These are phyloP conservation scores for Fusarium pseudocircinatum DNA, from an alignment of 2,329 filamentous ascomycete genomes.

Conservation along the genomic window DNA sequence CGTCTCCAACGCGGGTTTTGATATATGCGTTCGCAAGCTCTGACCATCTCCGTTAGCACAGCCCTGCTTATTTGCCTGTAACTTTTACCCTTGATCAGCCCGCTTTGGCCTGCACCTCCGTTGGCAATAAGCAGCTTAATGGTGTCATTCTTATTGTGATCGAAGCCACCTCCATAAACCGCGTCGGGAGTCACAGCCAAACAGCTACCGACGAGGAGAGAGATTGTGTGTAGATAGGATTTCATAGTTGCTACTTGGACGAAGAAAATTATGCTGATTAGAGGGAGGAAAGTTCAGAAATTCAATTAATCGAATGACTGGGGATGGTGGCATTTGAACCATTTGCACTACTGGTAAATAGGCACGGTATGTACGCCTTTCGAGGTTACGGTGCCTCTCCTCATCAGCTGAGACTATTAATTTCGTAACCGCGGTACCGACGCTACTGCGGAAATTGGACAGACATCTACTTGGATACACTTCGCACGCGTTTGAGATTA, in stretches of 20 bases:
- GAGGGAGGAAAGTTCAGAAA: rapidly evolving
- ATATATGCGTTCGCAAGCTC: constrained; percentile 44
- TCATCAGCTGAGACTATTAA: background rate
- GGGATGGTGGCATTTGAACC: background rate
- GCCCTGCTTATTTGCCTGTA: background rate
- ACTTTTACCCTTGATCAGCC: constrained; percentile 41
- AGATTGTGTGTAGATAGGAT: background rate
- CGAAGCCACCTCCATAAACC: constrained; percentile 36
- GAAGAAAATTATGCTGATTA: no score
- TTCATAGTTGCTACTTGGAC: background rate
- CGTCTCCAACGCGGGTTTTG: constrained; percentile 27
- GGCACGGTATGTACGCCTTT: rapidly evolving
- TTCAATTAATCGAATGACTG: no score
- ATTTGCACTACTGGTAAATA: background rate
- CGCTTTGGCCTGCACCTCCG: constrained; percentile 51
- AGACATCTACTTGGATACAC: background rate
- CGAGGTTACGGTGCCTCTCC: background rate
- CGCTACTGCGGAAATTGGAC: background rate
- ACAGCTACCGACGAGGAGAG: background rate
- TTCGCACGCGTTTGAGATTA: no score
- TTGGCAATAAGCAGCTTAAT: constrained; percentile 47
- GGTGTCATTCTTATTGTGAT: constrained; percentile 3
- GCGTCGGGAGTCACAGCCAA: constrained; percentile 25
- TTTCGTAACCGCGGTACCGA: background rate
- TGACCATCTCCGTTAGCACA: background rate